These are phyloP conservation scores for Thelonectria blattea DNA, from an alignment of 2,329 filamentous ascomycete species.

Conservation along the genomic window DNA sequence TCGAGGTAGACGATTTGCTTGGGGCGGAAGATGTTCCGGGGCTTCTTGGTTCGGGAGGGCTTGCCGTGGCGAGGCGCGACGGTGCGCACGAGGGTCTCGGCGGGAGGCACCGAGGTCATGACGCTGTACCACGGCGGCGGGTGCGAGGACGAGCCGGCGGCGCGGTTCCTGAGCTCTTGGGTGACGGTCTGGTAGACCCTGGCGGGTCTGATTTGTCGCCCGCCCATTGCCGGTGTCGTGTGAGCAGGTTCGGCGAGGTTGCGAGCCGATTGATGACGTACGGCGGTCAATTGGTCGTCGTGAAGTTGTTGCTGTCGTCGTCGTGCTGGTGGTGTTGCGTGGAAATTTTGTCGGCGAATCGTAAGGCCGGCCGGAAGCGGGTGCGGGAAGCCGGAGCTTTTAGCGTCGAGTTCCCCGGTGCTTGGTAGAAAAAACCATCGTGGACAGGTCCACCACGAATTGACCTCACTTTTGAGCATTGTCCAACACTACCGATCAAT, in stretches of 20 bases:
- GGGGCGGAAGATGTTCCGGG: slow-evolving; percentile 81
- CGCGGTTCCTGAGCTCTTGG: slow-evolving; percentile 50
- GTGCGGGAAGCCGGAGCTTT: slow-evolving; percentile 29
- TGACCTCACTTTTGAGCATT: background rate
- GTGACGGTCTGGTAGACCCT: slow-evolving; percentile 55
- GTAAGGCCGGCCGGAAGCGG: slow-evolving; percentile 36
- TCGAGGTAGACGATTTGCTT: slow-evolving; percentile 81
- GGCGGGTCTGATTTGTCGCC: slow-evolving; percentile 53
- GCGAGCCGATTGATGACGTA: background rate
- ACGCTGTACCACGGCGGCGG: slow-evolving; percentile 58
- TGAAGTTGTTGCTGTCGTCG: slow-evolving; percentile 12
- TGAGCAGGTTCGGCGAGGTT: slow-evolving; percentile 11
- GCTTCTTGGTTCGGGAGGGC: slow-evolving; percentile 53
- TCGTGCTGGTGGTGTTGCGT: slow-evolving; percentile 27
- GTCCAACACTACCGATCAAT: background rate
- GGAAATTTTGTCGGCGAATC: slow-evolving; percentile 44
- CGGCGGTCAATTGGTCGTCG: slow-evolving; percentile 31
- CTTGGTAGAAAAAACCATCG: slow-evolving; percentile 34
- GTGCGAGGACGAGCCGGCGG: slow-evolving; percentile 42
- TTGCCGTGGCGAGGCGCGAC: slow-evolving; percentile 54
- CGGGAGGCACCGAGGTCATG: slow-evolving; percentile 60
- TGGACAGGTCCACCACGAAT: slow-evolving; percentile 28
- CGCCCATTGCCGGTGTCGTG: slow-evolving; percentile 44
- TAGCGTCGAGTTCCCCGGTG: slow-evolving; percentile 29
- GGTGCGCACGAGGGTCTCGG: slow-evolving; percentile 63